Percentiles rank a stretch among this genome's conserved stretches.
Evolutionary conservation across 164 flowering plant genomes (phyloP).

Genomic region (Protea cynaroides): DNA sequence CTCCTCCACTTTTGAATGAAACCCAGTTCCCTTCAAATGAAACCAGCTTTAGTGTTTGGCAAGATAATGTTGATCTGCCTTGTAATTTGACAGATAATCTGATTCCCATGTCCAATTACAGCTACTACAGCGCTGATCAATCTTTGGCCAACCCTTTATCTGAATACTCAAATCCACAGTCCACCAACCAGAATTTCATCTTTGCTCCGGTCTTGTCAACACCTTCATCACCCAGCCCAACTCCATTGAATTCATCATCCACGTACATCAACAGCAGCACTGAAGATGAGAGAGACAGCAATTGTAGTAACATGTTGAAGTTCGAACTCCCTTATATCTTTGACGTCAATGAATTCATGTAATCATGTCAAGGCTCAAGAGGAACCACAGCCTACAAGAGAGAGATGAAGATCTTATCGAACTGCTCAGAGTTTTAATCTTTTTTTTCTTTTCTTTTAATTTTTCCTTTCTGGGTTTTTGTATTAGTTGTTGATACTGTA

Average conservation of each 20-base stretch:
- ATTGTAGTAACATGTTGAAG: slow-evolving; percentile 45
- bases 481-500: slow-evolving; percentile 12
- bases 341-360: slow-evolving; percentile 46
- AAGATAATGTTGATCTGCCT: slow-evolving; percentile 17
- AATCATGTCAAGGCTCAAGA: slow-evolving; percentile 1
- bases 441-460: neutral
- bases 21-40: slow-evolving; percentile 27
- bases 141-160: slow-evolving; percentile 17
- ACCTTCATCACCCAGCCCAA: slow-evolving; percentile 55
- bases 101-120: slow-evolving; percentile 11
- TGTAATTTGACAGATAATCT: slow-evolving; percentile 18
- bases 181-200: slow-evolving; percentile 24
- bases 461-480: slow-evolving; percentile 3
- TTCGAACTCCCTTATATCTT: slow-evolving; percentile 49
- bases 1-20: slow-evolving; percentile 20
- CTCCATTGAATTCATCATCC: slow-evolving; percentile 50
- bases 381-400: too few relatives aligned
- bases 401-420: slow-evolving; percentile 3
- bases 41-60: slow-evolving; percentile 27
- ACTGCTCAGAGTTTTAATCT: neutral
- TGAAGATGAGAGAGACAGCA: slow-evolving; percentile 57
- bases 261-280: slow-evolving; percentile 28
- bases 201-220: slow-evolving; percentile 43
- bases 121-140: slow-evolving; percentile 23
- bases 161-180: slow-evolving; percentile 20